These are phyloP conservation scores for Chimonanthus salicifolius DNA, from an alignment of 164 flowering plant species.

Conservation along the genomic window DNA sequence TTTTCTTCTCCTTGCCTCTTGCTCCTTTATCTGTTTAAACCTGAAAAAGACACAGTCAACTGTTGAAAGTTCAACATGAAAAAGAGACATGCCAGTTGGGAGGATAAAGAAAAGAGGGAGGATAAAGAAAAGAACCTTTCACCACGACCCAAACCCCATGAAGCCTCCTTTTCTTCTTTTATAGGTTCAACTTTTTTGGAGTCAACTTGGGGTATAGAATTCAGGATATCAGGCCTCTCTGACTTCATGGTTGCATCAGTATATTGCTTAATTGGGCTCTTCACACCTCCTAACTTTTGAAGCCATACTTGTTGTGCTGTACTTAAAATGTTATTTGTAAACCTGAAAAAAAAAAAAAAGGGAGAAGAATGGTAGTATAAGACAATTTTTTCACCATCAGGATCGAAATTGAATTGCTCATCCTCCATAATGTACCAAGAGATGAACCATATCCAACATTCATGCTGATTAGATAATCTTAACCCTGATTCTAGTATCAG, in stretches of 20 bases:
- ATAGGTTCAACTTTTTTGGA: slow-evolving; percentile 15
- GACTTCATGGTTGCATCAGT: slow-evolving; percentile 28
- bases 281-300: slow-evolving; percentile 86
- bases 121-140: slow-evolving; percentile 58
- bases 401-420: neutral
- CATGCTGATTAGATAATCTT: too few relatives aligned
- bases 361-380: neutral
- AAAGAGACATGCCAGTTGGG: neutral
- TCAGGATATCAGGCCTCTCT: slow-evolving; percentile 28
- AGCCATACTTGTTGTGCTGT: slow-evolving; percentile 87
- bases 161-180: slow-evolving; percentile 32
- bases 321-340: slow-evolving; percentile 87
- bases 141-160: slow-evolving; percentile 66
- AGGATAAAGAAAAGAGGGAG: too few relatives aligned
- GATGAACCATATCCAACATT: neutral
- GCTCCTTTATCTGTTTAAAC: slow-evolving; percentile 79
- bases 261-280: slow-evolving; percentile 36
- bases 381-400: neutral
- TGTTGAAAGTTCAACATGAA: neutral
- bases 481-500: too few relatives aligned
- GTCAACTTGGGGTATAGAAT: slow-evolving; percentile 24
- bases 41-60: slow-evolving; percentile 29
- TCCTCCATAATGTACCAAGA: neutral
- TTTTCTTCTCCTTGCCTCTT: slow-evolving; percentile 62
- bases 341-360: slow-evolving; percentile 38